These are phyloP conservation scores for Tinospora cordifolia DNA, from an alignment of 164 flowering plant species.

Conservation along the genomic window DNA sequence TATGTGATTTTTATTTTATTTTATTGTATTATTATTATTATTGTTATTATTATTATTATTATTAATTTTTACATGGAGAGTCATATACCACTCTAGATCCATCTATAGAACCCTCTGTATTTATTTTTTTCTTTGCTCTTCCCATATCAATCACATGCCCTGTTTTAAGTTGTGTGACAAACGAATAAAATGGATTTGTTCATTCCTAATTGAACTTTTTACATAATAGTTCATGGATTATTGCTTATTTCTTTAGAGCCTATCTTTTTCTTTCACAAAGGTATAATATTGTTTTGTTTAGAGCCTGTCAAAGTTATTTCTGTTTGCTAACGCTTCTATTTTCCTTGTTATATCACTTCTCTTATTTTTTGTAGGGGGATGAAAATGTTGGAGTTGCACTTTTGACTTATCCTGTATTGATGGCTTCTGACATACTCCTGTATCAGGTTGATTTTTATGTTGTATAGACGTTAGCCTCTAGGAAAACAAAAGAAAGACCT, in stretches of 20 bases:
- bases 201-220: not conserved
- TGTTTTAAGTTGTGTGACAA: not conserved
- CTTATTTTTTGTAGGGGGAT: constrained; percentile 58
- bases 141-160: not conserved
- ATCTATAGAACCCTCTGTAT: no score
- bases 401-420: constrained; percentile 85
- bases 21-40: no score
- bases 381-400: constrained; percentile 93
- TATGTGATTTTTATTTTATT: no score
- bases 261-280: not conserved
- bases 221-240: not conserved
- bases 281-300: not conserved
- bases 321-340: not conserved
- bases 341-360: not conserved
- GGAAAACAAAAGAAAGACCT: no score
- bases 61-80: no score
- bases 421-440: constrained; percentile 94
- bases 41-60: no score
- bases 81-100: no score
- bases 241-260: not conserved
- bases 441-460: no score
- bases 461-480: no score
- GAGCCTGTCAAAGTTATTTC: not conserved
- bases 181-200: not conserved
- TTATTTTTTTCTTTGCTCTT: no score